A percentile compares a stretch with the other conserved stretches of the same genome.
These are phyloP conservation scores for Auriscalpium orientale DNA, from an alignment of 768 basidiomycete species.

Conservation along the genomic window DNA sequence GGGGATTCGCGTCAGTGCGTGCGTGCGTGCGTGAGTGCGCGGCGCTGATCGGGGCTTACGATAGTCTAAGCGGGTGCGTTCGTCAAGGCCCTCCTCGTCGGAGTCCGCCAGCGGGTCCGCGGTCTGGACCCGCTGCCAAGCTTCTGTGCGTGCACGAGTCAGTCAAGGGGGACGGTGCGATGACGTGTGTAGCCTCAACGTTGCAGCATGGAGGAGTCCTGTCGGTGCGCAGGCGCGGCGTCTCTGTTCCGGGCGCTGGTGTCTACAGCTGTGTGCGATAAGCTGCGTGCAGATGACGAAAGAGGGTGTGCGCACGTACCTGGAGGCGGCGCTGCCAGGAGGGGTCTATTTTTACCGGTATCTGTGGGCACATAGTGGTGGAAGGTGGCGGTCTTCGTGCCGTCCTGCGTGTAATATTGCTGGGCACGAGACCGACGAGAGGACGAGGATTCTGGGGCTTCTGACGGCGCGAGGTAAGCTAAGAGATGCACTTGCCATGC, in stretches of 20 bases:
- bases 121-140: conserved; percentile 59
- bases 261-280: conserved; percentile 6
- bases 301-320: conserved; percentile 1
- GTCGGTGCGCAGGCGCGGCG: conserved; percentile 6
- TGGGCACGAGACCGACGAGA: conserved; percentile 11
- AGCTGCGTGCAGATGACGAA: background rate
- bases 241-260: conserved; percentile 9
- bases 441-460: background rate
- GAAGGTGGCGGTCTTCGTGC: conserved; percentile 13
- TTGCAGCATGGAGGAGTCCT: conserved; percentile 35
- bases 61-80: conserved; percentile 57
- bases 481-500: background rate
- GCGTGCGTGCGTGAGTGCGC: background rate
- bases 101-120: conserved; percentile 65
- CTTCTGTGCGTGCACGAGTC: conserved; percentile 38
- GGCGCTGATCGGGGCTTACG: conserved; percentile 32
- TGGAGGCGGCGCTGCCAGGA: conserved; percentile 4
- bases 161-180: conserved; percentile 4
- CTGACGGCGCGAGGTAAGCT: background rate
- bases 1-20: background rate
- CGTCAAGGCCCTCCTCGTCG: conserved; percentile 63
- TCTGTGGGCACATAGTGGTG: conserved; percentile 16
- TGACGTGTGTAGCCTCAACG: conserved; percentile 22
- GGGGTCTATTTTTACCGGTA: conserved; percentile 6
- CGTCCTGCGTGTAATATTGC: conserved; percentile 11